Evolutionary conservation across 2,329 filamentous ascomycete genomes (phyloP), one percentile per base, ranked within the genome.

Genomic region (Epichloe brachyelytri): DNA sequence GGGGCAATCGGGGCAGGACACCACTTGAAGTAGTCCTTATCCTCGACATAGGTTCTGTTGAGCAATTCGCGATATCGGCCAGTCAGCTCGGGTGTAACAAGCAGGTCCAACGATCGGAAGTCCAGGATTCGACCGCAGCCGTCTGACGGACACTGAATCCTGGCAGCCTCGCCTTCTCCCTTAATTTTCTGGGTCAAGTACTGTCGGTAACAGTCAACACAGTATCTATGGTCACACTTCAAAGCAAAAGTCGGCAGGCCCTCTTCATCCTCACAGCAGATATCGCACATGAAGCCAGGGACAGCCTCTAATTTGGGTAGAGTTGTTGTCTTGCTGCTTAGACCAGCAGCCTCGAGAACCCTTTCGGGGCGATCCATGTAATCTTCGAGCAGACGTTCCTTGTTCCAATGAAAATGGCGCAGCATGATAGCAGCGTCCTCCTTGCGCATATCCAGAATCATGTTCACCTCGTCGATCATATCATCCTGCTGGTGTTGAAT

Each of bases 1-100:
- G 60, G 86, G 80, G 68, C 93, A 98, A 66, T 98, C 91, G 93
- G 93, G 1, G 91, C 91, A 0, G 93, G 93, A 65, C 93, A 98
- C 93, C 93, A 98, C 66, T 95, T 95, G 54, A 97, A 79, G 51
- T 85, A 85, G 52, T 95, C 90, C 68, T 89, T 95, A 68, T 98
- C 91, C 67, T 98, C 93, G 54, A 98, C 93, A 62, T 95, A 98
- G 6, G 90, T 96, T 59, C 93, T 78, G 62, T 87, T 95, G 36
- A 98, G 81, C 15, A 98, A 77, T 59, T 86, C 82, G 57, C 86
- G 81, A 63, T 98, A 98, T 57, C 89, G 73, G 47, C 65, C 73
- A 26, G 68, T 71, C 26, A 84, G 63, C 5, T 81, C 77, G 1
- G 69, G 54, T 0, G 77, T 73, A 20, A 85, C 79, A 5, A 98